A percentile compares a stretch with the other conserved stretches of the same genome.
Conservation (phyloP, 2,329 filamentous ascomycete species). For the Monilinia vaccinii-corymbosi region DNA sequence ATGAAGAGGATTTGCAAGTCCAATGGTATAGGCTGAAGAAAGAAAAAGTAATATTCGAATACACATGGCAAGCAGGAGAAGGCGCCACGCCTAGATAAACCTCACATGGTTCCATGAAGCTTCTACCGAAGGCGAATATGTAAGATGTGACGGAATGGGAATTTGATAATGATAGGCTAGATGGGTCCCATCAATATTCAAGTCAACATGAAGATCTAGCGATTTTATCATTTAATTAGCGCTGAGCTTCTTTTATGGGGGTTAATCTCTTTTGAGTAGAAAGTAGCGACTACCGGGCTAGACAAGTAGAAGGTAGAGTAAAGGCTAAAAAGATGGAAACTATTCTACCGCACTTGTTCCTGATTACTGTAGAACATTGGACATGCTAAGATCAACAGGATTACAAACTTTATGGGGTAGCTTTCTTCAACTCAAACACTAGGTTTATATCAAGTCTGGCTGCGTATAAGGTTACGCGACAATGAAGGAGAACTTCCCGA, state of each 20-base stretch:
- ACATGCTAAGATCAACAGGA: too few species aligned
- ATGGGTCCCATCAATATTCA: background rate
- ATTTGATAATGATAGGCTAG: background rate
- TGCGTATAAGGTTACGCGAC: background rate
- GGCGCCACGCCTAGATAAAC: background rate
- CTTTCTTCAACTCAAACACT: background rate
- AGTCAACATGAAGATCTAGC: background rate
- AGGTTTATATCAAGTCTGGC: background rate
- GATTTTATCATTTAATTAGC: background rate
- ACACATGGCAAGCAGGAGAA: conserved; percentile 1
- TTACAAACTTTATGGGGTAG: background rate
- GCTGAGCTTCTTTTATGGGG: background rate
- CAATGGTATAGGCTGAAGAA: background rate
- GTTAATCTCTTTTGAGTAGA: background rate
- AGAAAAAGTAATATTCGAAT: background rate
- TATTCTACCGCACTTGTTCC: too few species aligned
- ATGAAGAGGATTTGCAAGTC: background rate
- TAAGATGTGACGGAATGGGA: background rate
- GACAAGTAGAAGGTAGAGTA: too few species aligned
- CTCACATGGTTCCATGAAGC: background rate
- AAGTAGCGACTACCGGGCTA: background rate
- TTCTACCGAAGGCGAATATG: background rate
- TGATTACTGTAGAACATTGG: background rate
- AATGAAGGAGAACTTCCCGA: background rate
- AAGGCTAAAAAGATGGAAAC: too few species aligned